Evolutionary conservation across 345 rosid species (phyloP), one percentile per base, ranked within the genome.

Genomic region (Populus euphratica): DNA sequence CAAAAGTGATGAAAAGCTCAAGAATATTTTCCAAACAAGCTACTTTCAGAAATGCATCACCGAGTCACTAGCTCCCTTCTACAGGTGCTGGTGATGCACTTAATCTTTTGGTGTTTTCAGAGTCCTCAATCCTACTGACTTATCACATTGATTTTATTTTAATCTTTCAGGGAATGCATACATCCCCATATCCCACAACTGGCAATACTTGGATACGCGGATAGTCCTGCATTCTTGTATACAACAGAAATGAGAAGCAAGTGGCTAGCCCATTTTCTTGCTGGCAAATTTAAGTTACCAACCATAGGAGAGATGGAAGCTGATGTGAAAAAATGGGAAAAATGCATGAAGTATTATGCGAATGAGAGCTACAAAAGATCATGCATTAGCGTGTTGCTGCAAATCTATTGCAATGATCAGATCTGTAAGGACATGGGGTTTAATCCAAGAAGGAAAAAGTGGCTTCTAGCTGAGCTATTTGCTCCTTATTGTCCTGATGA

Each of bases 161-260:
- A 21, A 8, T 75, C n/a, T 73, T 49, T 62, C 76, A 84, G 87
- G 77, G 86, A 84, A 17, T 73, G 83, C 76, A 82, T 86, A 67
- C 87, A 86, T 77, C 83, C 86, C 7, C 70, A 69, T 35, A 86
- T 82, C 31, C 89, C 87, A 12, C 87, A 84, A 23, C 54, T 86
- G 11, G 86, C 89, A 11, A 78, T 86, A 18, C 79, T 84, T 16
- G 89, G 89, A 11, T 84, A 77, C n/a, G 50, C 75, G 27, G 80
- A 70, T 5, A 84, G 85, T 65, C 70, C 77, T 23, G 74, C 87
- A 6, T 33, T 4, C 31, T 39, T 84, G 39, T 76, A 76, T 63
- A 67, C 83, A 5, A 69, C 85, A 7, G 86, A 86, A 47, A 84
- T 80, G 81, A 77, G 86, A 61, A 77, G 84, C 80, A 80, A 74